phyloP scores from a whole-genome alignment of 2,329 filamentous ascomycete species.

The Aspergillus udagawae region DNA sequence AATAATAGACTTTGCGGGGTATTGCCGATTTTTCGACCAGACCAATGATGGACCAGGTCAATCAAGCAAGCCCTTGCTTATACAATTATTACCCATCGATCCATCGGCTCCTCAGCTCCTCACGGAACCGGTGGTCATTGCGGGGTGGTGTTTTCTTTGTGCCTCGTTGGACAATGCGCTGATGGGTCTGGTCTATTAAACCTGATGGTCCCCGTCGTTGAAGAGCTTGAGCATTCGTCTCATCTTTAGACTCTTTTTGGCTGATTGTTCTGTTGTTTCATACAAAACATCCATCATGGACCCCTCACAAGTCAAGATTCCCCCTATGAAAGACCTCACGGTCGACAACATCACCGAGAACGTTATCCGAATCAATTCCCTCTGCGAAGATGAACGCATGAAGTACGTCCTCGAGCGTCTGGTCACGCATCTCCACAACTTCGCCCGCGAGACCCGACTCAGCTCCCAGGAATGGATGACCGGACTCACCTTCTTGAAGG shows the following conservation, averaged over 20 bases:
- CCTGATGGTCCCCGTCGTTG: background rate
- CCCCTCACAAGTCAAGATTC: slow-evolving; percentile 39
- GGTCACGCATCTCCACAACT: slow-evolving; percentile 76
- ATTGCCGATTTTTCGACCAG: background rate
- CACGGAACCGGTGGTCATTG: background rate
- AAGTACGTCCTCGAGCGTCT: slow-evolving; percentile 70
- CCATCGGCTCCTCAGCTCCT: background rate
- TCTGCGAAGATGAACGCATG: slow-evolving; percentile 60
- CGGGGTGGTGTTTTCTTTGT: background rate
- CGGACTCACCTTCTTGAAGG: slow-evolving; percentile 66
- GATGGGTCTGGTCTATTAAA: background rate
- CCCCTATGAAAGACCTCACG: slow-evolving; percentile 63
- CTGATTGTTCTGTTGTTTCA: background rate
- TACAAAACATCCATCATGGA: slow-evolving; percentile 30
- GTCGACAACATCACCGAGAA: slow-evolving; percentile 79
- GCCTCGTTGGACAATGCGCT: background rate
- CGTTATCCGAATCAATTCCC: slow-evolving; percentile 69
- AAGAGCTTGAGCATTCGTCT: background rate
- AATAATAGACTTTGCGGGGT: background rate
- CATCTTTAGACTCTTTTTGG: background rate
- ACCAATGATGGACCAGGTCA: background rate
- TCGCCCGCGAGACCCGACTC: slow-evolving; percentile 72
- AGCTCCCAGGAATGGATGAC: slow-evolving; percentile 76
- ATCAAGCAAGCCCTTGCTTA: background rate
- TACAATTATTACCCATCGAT: background rate